Conservation (phyloP, 2,329 filamentous ascomycete genomes). For the Ascochyta clinopodiicola region DNA sequence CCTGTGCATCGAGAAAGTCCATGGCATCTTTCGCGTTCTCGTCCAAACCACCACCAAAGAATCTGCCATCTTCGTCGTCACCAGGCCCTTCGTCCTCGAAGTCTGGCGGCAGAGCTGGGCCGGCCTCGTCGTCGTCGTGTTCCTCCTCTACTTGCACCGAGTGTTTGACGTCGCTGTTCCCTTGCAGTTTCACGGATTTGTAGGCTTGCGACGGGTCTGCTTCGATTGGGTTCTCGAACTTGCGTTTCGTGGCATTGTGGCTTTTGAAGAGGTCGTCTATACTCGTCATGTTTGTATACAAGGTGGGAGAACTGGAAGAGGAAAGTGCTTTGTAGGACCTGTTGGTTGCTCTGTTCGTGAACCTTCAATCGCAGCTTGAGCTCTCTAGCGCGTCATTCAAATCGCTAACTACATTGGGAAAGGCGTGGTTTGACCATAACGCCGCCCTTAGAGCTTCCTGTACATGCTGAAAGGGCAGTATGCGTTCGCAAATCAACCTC, state of each 20-base stretch:
- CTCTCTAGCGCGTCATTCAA: not conserved
- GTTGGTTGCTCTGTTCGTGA: not conserved
- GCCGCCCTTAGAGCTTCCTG: too few relatives aligned
- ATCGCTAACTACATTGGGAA: not conserved
- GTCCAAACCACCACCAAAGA: slow-evolving; percentile 92
- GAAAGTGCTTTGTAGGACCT: not conserved
- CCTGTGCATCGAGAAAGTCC: slow-evolving; percentile 81
- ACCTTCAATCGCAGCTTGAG: not conserved
- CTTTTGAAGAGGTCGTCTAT: slow-evolving; percentile 68
- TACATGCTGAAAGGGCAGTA: too few relatives aligned
- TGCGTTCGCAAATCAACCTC: too few relatives aligned
- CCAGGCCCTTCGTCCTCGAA: slow-evolving; percentile 63
- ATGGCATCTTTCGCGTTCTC: slow-evolving; percentile 81
- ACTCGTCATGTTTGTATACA: not conserved
- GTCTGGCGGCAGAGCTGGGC: slow-evolving; percentile 62
- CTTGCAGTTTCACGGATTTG: slow-evolving; percentile 64
- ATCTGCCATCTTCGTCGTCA: slow-evolving; percentile 85
- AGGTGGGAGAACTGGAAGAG: not conserved
- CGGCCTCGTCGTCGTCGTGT: slow-evolving; percentile 54
- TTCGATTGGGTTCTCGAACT: slow-evolving; percentile 62
- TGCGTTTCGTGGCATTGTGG: slow-evolving; percentile 63
- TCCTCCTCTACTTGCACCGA: slow-evolving; percentile 58
- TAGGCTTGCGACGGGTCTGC: slow-evolving; percentile 64
- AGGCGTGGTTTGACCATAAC: not conserved
- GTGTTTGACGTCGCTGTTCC: slow-evolving; percentile 58